Evolutionary conservation across 148 eudicot species (phyloP).

Genomic region (Oxyria digyna): DNA sequence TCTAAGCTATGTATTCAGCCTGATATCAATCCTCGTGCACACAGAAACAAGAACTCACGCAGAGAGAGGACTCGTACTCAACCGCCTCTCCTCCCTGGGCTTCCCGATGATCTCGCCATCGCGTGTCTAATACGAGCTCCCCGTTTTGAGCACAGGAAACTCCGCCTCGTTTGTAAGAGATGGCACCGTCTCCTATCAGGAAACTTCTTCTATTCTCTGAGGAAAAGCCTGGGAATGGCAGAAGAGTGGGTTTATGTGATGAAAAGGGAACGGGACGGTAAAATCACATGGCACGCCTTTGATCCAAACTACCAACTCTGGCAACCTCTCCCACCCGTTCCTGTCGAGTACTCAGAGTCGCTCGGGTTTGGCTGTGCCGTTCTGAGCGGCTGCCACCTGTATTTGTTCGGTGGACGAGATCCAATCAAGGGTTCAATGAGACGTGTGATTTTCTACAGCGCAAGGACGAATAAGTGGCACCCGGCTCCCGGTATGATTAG

Average conservation of each 20-base stretch:
- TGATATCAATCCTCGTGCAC: slow-evolving; percentile 72
- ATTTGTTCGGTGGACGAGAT: slow-evolving; percentile 76
- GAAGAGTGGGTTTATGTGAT: slow-evolving; percentile 88
- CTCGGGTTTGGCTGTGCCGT: slow-evolving; percentile 94
- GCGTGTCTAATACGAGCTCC: slow-evolving; percentile 66
- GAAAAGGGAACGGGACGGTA: slow-evolving; percentile 83
- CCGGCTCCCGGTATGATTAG: slow-evolving; percentile 75
- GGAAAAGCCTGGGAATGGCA: slow-evolving; percentile 48
- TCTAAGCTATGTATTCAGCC: slow-evolving; percentile 88
- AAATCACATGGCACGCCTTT: slow-evolving; percentile 84
- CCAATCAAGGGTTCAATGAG: slow-evolving; percentile 72
- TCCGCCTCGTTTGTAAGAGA: slow-evolving; percentile 76
- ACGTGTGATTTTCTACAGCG: slow-evolving; percentile 66
- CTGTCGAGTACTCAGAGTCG: slow-evolving; percentile 70
- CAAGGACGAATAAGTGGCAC: slow-evolving; percentile 84
- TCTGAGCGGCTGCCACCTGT: slow-evolving; percentile 68
- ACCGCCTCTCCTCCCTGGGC: slow-evolving; percentile 84
- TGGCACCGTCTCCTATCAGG: slow-evolving; percentile 76
- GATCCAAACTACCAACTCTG: slow-evolving; percentile 81
- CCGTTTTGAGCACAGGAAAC: slow-evolving; percentile 69
- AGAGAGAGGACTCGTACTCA: slow-evolving; percentile 57
- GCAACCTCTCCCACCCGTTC: slow-evolving; percentile 96
- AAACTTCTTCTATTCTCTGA: slow-evolving; percentile 72
- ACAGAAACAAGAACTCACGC: slow-evolving; percentile 52
- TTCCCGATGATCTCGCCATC: slow-evolving; percentile 21